A percentile compares a stretch with the other conserved stretches of the same genome.
Evolutionary conservation across 2,329 filamentous ascomycete species (phyloP).

Genomic region (Hortaea sp.): DNA sequence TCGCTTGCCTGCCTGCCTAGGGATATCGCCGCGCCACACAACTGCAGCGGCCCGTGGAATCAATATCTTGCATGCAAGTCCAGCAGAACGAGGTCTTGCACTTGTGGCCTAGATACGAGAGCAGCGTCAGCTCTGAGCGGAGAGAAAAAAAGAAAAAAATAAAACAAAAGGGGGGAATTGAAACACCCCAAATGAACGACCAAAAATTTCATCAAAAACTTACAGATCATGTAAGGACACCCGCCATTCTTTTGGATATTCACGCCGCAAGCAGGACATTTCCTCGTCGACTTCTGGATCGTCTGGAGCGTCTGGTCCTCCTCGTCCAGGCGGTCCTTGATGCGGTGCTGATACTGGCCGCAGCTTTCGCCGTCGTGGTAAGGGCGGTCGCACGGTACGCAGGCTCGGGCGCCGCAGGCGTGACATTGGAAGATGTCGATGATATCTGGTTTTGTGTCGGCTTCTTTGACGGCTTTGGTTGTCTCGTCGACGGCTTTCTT

Average conservation of each 20-base stretch:
- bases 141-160: no score
- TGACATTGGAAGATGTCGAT: slow-evolving; percentile 23
- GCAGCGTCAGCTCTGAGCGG: neutral
- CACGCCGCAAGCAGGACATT: slow-evolving; percentile 20
- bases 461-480: neutral
- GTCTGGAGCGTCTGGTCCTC: slow-evolving; percentile 16
- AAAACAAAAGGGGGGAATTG: no score
- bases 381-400: slow-evolving; percentile 20
- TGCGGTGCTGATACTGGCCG: slow-evolving; percentile 22
- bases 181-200: no score
- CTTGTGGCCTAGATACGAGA: slow-evolving; percentile 6
- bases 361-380: slow-evolving; percentile 24
- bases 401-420: slow-evolving; percentile 20
- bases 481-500: neutral
- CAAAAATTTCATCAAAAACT: neutral
- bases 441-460: neutral
- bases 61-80: slow-evolving; percentile 12
- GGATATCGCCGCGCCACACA: neutral
- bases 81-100: slow-evolving; percentile 23
- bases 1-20: neutral
- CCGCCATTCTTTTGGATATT: slow-evolving; percentile 25
- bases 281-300: slow-evolving; percentile 14
- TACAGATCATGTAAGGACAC: slow-evolving; percentile 21
- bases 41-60: neutral
- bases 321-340: slow-evolving; percentile 17